phyloP scores from a whole-genome alignment of 1,284 basidiomycete species.

The Crocinoboletus sp. region DNA sequence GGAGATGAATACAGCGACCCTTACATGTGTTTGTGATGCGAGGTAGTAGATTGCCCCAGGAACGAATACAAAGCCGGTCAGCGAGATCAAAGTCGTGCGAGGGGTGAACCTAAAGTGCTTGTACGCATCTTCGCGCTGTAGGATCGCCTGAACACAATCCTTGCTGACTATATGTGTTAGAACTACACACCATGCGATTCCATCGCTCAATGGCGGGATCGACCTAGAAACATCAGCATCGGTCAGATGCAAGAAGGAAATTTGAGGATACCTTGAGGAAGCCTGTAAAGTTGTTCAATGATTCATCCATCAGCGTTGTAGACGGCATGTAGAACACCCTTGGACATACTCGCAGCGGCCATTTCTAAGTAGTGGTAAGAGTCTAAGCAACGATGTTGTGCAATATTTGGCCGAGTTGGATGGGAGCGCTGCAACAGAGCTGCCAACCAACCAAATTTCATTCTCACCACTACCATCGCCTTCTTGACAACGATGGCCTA shows the following conservation, averaged over 20 bases:
- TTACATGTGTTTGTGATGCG: conserved; percentile 36
- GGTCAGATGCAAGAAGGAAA: background rate
- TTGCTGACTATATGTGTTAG: background rate
- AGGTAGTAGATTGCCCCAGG: conserved; percentile 43
- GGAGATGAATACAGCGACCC: conserved; percentile 6
- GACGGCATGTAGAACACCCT: background rate
- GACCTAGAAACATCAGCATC: conserved; percentile 38
- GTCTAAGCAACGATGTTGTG: conserved; percentile 30
- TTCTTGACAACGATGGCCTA: conserved; percentile 51
- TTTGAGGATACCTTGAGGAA: conserved; percentile 24
- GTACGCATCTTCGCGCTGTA: conserved; percentile 76
- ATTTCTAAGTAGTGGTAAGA: conserved; percentile 17
- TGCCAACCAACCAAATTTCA: conserved; percentile 10
- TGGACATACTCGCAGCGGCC: conserved; percentile 31
- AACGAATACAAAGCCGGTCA: conserved; percentile 46
- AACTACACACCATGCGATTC: conserved; percentile 60
- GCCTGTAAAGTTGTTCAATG: conserved; percentile 19
- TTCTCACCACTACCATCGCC: conserved; percentile 16
- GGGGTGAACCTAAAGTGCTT: conserved; percentile 76
- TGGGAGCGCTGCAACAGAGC: conserved; percentile 3
- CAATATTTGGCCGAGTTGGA: conserved; percentile 29
- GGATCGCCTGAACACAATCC: conserved; percentile 1
- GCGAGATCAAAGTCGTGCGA: conserved; percentile 48
- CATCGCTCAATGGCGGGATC: conserved; percentile 82
- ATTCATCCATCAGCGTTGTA: conserved; percentile 10